These are phyloP conservation scores for Adiantum capillusveneris DNA, from an alignment of 75 land plant species.

Conservation along the genomic window DNA sequence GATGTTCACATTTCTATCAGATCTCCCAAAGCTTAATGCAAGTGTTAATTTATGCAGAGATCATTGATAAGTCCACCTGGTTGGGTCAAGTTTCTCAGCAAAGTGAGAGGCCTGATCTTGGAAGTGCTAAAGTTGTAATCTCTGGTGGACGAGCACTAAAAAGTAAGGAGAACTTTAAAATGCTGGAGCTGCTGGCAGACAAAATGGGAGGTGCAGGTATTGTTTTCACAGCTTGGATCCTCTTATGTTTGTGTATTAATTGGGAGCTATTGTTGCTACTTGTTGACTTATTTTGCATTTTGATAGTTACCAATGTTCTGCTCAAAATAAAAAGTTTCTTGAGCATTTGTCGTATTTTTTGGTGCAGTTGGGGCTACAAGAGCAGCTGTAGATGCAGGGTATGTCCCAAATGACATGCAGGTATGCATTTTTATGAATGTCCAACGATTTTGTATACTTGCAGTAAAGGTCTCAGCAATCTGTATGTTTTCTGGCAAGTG, in stretches of 20 bases:
- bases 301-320: too few relatives aligned
- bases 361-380: slow-evolving; percentile 87
- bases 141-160: slow-evolving; percentile 90
- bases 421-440: too few relatives aligned
- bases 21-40: too few relatives aligned
- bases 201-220: slow-evolving; percentile 97
- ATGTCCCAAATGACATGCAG: slow-evolving; percentile 97
- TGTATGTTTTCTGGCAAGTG: too few relatives aligned
- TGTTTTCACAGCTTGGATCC: too few relatives aligned
- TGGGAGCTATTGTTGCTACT: too few relatives aligned
- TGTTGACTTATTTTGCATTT: too few relatives aligned
- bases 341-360: too few relatives aligned
- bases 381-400: slow-evolving; percentile 98
- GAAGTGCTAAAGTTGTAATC: slow-evolving; percentile 85
- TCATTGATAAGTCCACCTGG: slow-evolving; percentile 61
- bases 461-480: background rate
- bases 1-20: too few relatives aligned
- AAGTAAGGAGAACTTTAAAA: slow-evolving; percentile 82
- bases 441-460: slow-evolving; percentile 7
- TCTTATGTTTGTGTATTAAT: too few relatives aligned
- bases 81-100: slow-evolving; percentile 61
- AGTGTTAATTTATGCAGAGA: too few relatives aligned
- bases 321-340: too few relatives aligned
- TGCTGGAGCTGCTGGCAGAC: slow-evolving; percentile 90
- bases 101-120: slow-evolving; percentile 89